These are phyloP conservation scores for Ceratobasidium sp. DNA, from an alignment of 1,284 basidiomycete species.

Conservation along the genomic window DNA sequence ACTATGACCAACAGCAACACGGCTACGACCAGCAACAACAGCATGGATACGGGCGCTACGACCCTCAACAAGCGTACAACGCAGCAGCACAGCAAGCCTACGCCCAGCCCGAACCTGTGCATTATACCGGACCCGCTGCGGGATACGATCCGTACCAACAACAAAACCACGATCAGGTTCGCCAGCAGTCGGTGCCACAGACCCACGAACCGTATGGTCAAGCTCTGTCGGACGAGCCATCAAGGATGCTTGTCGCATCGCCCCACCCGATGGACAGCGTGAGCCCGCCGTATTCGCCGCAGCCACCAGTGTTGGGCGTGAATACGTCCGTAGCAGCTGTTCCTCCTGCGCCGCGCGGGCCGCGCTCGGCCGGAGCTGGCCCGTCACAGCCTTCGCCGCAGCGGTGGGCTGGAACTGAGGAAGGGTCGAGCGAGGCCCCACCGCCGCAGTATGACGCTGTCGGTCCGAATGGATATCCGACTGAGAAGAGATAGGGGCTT, in stretches of 20 bases:
- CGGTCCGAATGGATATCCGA: constrained; percentile 7
- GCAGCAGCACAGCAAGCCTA: constrained; percentile 40
- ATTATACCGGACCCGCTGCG: constrained; percentile 17
- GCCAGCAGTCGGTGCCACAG: constrained; percentile 1
- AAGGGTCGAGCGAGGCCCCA: constrained; percentile 18
- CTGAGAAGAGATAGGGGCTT: constrained; percentile 28
- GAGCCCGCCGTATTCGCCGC: constrained; percentile 20
- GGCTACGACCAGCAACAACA: constrained; percentile 2
- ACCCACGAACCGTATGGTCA: background rate
- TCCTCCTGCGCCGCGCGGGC: constrained; percentile 7
- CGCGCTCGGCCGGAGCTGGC: constrained; percentile 17
- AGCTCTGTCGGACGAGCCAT: background rate
- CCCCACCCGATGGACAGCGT: constrained; percentile 16
- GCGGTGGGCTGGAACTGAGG: constrained; percentile 6
- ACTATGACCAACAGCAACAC: constrained; percentile 13
- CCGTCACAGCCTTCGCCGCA: constrained; percentile 24
- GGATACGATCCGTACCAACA: constrained; percentile 1
- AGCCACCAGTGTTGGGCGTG: background rate
- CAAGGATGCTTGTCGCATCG: constrained; percentile 20
- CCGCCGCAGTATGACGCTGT: constrained; percentile 29
- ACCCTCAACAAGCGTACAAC: constrained; percentile 32
- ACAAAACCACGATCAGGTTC: background rate
- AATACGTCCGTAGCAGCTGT: constrained; percentile 9
- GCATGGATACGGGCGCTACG: constrained; percentile 1
- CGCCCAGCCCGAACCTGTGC: constrained; percentile 23